Conservation (phyloP, 495 filamentous ascomycete species). For the Parmelia sp. region DNA sequence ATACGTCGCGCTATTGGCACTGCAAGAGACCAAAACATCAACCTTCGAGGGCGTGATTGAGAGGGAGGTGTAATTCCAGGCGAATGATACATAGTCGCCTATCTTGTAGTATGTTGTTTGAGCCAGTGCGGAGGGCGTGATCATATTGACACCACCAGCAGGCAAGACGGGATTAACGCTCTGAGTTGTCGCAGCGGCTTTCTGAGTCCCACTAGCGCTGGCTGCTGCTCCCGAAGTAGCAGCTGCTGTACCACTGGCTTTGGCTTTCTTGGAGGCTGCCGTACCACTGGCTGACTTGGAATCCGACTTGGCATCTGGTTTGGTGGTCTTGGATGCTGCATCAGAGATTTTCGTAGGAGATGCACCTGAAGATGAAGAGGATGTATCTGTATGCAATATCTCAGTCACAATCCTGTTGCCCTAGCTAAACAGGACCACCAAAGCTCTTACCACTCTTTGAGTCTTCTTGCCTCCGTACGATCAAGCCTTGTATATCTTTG, state of each 20-base stretch:
- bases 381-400: constrained; percentile 3
- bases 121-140: constrained; percentile 56
- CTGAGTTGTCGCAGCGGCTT: constrained; percentile 32
- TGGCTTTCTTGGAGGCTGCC: constrained; percentile 9
- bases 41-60: constrained; percentile 67
- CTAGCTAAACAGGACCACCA: background rate
- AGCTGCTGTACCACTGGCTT: constrained; percentile 16
- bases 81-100: constrained; percentile 75
- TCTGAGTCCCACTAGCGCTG: constrained; percentile 14
- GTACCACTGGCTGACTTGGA: constrained; percentile 8
- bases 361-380: constrained; percentile 9
- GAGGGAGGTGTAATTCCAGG: constrained; percentile 93
- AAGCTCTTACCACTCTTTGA: constrained; percentile 23
- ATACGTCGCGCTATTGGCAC: constrained; percentile 55
- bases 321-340: constrained; percentile 1
- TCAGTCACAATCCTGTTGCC: background rate
- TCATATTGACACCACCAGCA: constrained; percentile 73
- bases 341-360: background rate
- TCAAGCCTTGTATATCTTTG: constrained; percentile 21
- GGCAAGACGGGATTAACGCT: constrained; percentile 51
- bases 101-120: constrained; percentile 79
- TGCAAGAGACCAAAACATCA: constrained; percentile 77
- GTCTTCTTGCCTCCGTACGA: constrained; percentile 26
- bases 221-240: constrained; percentile 21
- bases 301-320: background rate